Evolutionary conservation across 148 eudicot species (phyloP).

Genomic region (Silene conica): DNA sequence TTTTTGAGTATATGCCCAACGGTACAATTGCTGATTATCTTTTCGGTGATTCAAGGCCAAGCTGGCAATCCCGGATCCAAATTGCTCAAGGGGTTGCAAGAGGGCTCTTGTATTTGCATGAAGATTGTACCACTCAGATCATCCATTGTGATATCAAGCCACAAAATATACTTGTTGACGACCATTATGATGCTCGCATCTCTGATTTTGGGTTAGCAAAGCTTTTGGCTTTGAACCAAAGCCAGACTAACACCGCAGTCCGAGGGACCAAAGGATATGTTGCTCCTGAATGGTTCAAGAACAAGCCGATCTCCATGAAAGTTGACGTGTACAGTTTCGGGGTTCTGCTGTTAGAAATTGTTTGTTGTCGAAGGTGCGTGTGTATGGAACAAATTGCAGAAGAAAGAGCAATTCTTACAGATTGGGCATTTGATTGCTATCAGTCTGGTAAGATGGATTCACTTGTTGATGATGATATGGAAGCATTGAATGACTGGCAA

Average conservation of each 20-base stretch:
- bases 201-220: slow-evolving; percentile 70
- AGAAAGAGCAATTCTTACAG: slow-evolving; percentile 24
- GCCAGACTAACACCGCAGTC: slow-evolving; percentile 41
- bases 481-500: slow-evolving; percentile 13
- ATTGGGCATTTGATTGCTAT: slow-evolving; percentile 43
- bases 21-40: slow-evolving; percentile 41
- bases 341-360: slow-evolving; percentile 40
- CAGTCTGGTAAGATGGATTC: slow-evolving; percentile 16
- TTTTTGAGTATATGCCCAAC: slow-evolving; percentile 45
- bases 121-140: slow-evolving; percentile 55
- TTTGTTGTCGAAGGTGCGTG: slow-evolving; percentile 29
- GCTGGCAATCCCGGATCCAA: slow-evolving; percentile 33
- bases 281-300: slow-evolving; percentile 72
- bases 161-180: slow-evolving; percentile 58
- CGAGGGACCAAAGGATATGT: slow-evolving; percentile 72
- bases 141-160: slow-evolving; percentile 77
- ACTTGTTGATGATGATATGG: slow-evolving; percentile 19
- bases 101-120: slow-evolving; percentile 48
- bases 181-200: slow-evolving; percentile 38
- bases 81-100: slow-evolving; percentile 36
- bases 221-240: slow-evolving; percentile 43
- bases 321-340: slow-evolving; percentile 61
- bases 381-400: slow-evolving; percentile 13
- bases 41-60: slow-evolving; percentile 35
- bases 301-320: slow-evolving; percentile 38